Base-by-base conservation (phyloP, 2,329 filamentous ascomycete genomes). In the Penicillium decumbens region DNA sequence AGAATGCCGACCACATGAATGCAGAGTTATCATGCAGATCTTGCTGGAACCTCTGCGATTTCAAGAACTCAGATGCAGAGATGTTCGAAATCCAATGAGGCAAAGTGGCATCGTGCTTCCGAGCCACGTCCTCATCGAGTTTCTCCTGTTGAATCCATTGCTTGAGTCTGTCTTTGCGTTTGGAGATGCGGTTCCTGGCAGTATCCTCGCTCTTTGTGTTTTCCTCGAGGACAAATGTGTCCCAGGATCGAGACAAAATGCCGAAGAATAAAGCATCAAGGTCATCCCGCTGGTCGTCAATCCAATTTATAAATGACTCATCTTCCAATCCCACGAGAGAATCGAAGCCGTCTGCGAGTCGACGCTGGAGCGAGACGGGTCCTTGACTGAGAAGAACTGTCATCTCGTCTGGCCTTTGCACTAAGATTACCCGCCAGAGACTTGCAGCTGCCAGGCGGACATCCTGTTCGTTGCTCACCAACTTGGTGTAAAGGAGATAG, bases 61-160 rank as follows among this genome's bases (percentile, higher is more conserved):
- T 97, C 64, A 92, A 81, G 57, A 93, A 86, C 66, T 98, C 93
- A 0, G 92, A 89, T 42, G 87, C 84, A 68, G 92, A 93, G 35
- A 98, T 95, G 61, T 95, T 97, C 60, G 91, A 89, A 75, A 92
- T 87, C 93, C 92, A 98, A 51, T 92, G 85, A 35, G 82, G 85
- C 48, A 93, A 92, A 0, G 89, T 87, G 57, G 88, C 83, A 61
- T 95, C 89, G 63, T 97, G 92, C n/a, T 84, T 84, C 46, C 86
- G 77, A 50, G 91, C 80, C 13, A 87, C 77, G 55, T 87, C 87
- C 15, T 95, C 88, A 8, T 80, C 80, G 20, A 79, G 78, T 4
- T 81, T 70, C 43, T 84, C 83, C 56, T 92, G 86, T 2, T 77
- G 70, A 37, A 87, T 82, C 92, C 91, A 96, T 50, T 83, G 79